Conservation (phyloP, 768 basidiomycete genomes). For the Macrolepiota albuminosa region DNA sequence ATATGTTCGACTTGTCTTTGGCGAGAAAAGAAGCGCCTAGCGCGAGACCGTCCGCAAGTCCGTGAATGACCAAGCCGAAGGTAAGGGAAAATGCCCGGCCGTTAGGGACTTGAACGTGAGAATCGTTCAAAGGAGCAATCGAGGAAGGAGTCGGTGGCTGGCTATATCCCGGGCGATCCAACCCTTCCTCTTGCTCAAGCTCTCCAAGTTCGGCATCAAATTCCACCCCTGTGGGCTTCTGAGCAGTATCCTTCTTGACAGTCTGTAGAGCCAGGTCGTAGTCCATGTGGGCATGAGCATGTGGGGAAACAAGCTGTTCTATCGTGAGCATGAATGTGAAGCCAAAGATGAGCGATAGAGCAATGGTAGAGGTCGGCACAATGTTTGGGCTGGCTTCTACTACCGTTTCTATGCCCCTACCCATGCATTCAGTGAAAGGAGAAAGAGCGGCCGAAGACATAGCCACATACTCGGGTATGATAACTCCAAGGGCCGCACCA, state of each 20-base stretch:
- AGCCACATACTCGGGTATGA: conserved; percentile 83
- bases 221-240: conserved; percentile 30
- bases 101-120: conserved; percentile 18
- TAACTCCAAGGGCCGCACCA: conserved; percentile 86
- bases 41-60: conserved; percentile 88
- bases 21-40: conserved; percentile 72
- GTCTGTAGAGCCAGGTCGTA: conserved; percentile 24
- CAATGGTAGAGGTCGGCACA: conserved; percentile 49
- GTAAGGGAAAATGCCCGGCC: conserved; percentile 65
- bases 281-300: conserved; percentile 37
- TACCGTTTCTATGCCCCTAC: conserved; percentile 70
- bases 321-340: conserved; percentile 62
- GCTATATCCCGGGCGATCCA: conserved; percentile 18
- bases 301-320: conserved; percentile 56
- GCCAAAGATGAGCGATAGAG: conserved; percentile 60
- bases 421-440: not conserved
- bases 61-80: conserved; percentile 83
- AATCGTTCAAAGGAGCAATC: conserved; percentile 13
- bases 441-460: not conserved
- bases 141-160: conserved; percentile 14
- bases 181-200: conserved; percentile 39
- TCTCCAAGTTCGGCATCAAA: conserved; percentile 65
- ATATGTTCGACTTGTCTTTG: conserved; percentile 22
- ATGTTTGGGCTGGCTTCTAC: conserved; percentile 30
- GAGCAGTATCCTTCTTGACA: conserved; percentile 11